A percentile compares a stretch with the other conserved stretches of the same genome.
Conservation (phyloP, 129 eudicot genomes). For the Artemisia annua region DNA sequence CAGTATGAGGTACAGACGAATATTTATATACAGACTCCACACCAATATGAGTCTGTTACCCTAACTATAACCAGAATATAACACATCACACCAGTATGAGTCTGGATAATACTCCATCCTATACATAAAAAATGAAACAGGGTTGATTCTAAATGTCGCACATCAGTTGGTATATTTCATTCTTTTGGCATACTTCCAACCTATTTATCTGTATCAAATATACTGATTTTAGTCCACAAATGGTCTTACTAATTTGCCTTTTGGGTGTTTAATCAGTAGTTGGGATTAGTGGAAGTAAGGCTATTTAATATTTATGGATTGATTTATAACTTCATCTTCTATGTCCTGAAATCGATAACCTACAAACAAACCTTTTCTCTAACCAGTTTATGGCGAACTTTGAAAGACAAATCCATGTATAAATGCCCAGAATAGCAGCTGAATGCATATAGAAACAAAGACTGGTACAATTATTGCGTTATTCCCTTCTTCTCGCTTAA, state of each 20-base stretch:
- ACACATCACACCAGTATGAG: not conserved
- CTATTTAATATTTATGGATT: slow-evolving; percentile 1
- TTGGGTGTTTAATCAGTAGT: not conserved
- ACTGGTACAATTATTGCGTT: not conserved
- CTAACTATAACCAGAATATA: not conserved
- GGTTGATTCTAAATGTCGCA: not conserved
- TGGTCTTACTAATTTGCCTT: too few species aligned
- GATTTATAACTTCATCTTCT: not conserved
- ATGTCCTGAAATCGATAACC: not conserved
- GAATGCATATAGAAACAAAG: slow-evolving; percentile 14
- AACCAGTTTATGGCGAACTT: slow-evolving; percentile 9
- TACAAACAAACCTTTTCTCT: not conserved
- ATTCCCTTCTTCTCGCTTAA: not conserved
- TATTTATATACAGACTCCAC: not conserved
- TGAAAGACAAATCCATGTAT: not conserved
- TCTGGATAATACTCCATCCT: not conserved
- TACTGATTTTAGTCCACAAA: too few species aligned
- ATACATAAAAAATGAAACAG: not conserved
- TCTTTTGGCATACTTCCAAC: not conserved
- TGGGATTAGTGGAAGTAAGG: not conserved
- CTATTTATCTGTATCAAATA: not conserved
- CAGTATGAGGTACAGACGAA: not conserved
- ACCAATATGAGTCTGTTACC: not conserved
- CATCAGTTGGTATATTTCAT: not conserved
- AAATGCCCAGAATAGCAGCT: slow-evolving; percentile 3